Evolutionary conservation across 495 filamentous ascomycete species (phyloP), one percentile per base, ranked within the genome.

Genomic region (Trichocladium uniseriatum): DNA sequence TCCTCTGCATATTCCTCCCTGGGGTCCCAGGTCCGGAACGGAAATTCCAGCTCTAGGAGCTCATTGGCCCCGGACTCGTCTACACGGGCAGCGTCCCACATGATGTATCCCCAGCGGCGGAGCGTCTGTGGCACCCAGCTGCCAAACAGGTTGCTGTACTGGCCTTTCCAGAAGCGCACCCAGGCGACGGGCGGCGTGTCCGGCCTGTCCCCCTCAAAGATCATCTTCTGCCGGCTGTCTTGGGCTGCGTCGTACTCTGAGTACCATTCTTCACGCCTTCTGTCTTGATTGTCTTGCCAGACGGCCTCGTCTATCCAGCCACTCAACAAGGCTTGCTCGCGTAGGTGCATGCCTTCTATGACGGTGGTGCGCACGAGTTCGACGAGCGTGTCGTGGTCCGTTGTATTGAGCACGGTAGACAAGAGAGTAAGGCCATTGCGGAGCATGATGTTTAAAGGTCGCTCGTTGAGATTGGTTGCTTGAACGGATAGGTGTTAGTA

Each of bases 101-200:
- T 46, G 28, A 46, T 32, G 29, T 4, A 46, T 10, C 43, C 43
- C 43, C 43, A 46, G 3, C 43, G 43, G n/a, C 32, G 32, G 13
- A n/a, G 38, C 1, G 29, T 36, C 5, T 4, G 14, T 4, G 22
- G 39, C 9, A 42, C 24, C 7, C 4, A 42, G 5, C 1, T 3
- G 22, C 39, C 39, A 29, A 42, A 42, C 1, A 28, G 10, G 18
- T 42, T 42, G 39, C 39, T 42, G n/a, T n/a, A 21, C 39, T 42
- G 22, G 39, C 39, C 39, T 22, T 31, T 31, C 39, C 39, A 42
- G 6, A 29, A 42, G 39, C 6, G n/a, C 22, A 42, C 39, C 39
- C 39, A 42, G 22, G 22, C 39, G 5, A 42, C n/a, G 4, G 39
- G 24, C 20, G 39, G 39, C 24, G n/a, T n/a, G n/a, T 42, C 39